phyloP scores from a whole-genome alignment of 73 alveolate genomes.

The Paraurostyla sp. region DNA sequence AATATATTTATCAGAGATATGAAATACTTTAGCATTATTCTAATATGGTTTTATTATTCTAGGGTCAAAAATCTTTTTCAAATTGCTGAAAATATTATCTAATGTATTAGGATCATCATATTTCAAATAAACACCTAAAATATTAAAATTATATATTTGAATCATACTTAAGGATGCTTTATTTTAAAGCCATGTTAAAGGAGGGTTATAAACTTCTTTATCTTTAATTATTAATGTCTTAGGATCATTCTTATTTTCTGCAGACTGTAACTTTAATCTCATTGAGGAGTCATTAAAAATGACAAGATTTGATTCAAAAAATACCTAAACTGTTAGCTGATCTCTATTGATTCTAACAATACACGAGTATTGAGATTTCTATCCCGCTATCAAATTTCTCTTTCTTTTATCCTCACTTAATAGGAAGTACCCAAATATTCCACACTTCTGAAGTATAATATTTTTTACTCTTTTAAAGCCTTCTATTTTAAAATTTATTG shows the following conservation, averaged over 20 bases:
- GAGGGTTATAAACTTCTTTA: background rate
- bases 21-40: background rate
- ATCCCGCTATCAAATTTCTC: slow-evolving; percentile 1
- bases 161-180: background rate
- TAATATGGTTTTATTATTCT: background rate
- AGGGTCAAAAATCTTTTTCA: slow-evolving; percentile 17
- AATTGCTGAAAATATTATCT: background rate
- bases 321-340: background rate
- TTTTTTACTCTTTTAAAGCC: slow-evolving; percentile 32
- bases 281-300: background rate
- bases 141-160: background rate
- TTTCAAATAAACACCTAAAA: too few relatives aligned
- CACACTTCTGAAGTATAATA: slow-evolving; percentile 12
- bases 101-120: background rate
- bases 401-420: background rate
- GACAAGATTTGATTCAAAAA: slow-evolving; percentile 17
- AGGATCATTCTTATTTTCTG: background rate
- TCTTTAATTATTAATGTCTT: background rate
- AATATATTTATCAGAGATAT: background rate
- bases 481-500: background rate
- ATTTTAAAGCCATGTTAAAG: background rate
- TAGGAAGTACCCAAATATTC: slow-evolving; percentile 41
- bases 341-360: slow-evolving; percentile 42
- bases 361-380: slow-evolving; percentile 5
- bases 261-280: background rate